phyloP scores from a whole-genome alignment of 108 stramenopile genomes.

The Skeletonema costatum region DNA sequence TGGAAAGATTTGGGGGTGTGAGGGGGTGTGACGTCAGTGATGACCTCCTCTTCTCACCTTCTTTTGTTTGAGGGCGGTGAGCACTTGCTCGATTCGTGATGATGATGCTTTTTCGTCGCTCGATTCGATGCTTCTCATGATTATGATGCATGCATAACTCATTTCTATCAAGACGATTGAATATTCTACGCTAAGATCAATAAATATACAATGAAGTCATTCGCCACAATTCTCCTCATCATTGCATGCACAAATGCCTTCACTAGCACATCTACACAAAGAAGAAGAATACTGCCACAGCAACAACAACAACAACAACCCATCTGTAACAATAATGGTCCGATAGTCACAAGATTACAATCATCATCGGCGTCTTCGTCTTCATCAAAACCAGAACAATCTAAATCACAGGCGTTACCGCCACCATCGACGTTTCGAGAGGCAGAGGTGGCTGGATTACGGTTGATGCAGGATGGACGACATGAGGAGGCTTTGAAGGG shows the following conservation, averaged over 20 bases:
- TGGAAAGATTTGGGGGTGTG: background rate
- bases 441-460: conserved; percentile 75
- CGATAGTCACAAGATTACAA: background rate
- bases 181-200: background rate
- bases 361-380: conserved; percentile 1
- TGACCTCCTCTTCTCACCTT: background rate
- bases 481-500: conserved; percentile 72
- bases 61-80: background rate
- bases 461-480: conserved; percentile 81
- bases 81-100: background rate
- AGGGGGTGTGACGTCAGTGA: background rate
- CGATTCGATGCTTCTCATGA: no score
- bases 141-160: no score
- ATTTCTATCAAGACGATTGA: no score
- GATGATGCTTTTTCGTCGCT: background rate
- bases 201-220: background rate
- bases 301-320: background rate
- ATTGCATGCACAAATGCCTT: conserved; percentile 23
- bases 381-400: conserved; percentile 5
- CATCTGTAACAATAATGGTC: background rate
- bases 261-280: background rate
- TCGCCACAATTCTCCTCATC: background rate
- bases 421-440: conserved; percentile 64
- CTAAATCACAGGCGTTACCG: background rate
- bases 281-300: background rate